phyloP scores from a whole-genome alignment of 2,329 filamentous ascomycete genomes.

The Aspergillus felis region DNA sequence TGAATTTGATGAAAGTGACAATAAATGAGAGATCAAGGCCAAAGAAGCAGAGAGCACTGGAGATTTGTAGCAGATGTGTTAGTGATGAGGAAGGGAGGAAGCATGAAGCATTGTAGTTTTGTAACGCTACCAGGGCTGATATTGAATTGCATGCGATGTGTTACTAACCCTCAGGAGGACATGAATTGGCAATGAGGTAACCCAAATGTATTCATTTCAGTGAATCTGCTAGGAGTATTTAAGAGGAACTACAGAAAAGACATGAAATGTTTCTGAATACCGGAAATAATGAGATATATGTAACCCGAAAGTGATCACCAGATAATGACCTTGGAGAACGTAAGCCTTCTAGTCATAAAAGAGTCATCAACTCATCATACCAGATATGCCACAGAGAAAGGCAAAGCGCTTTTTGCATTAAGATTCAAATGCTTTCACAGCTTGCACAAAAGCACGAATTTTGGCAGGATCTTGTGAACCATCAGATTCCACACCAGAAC shows the following conservation, averaged over 20 bases:
- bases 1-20: background rate
- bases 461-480: conserved; percentile 76
- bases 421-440: conserved; percentile 56
- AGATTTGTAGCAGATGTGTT: background rate
- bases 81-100: background rate
- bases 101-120: background rate
- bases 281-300: conserved; percentile 1
- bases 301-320: conserved; percentile 5
- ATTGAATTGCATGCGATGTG: background rate
- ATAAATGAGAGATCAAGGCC: background rate
- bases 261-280: background rate
- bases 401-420: conserved; percentile 12
- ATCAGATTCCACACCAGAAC: conserved; percentile 84
- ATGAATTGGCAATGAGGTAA: background rate
- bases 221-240: background rate
- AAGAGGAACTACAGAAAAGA: background rate
- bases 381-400: conserved; percentile 2
- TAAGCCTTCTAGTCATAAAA: conserved; percentile 1
- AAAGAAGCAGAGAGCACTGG: background rate
- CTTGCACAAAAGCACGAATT: conserved; percentile 75
- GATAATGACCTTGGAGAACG: background rate
- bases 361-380: conserved; percentile 3
- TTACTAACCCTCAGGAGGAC: background rate
- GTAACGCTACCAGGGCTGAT: background rate
- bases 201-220: background rate